These are phyloP conservation scores for Coemansia sp. DNA, from an alignment of 192 early-diverging fungal species.

Conservation along the genomic window DNA sequence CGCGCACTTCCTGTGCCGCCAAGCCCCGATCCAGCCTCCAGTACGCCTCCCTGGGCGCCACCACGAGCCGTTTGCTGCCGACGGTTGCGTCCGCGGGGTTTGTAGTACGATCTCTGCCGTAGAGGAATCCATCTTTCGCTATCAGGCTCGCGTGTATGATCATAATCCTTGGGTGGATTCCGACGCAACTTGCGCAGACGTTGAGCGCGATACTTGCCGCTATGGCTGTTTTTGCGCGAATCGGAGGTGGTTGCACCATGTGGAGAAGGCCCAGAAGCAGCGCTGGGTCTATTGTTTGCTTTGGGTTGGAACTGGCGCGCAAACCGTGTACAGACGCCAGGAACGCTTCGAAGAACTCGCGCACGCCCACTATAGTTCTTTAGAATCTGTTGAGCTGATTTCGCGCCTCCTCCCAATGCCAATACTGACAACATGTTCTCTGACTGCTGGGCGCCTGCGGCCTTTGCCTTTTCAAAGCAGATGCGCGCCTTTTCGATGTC, in stretches of 20 bases:
- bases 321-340: constrained; percentile 25
- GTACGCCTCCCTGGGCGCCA: constrained; percentile 44
- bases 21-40: constrained; percentile 38
- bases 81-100: constrained; percentile 29
- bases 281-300: not conserved
- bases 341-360: constrained; percentile 13
- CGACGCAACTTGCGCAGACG: constrained; percentile 33
- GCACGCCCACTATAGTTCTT: constrained; percentile 21
- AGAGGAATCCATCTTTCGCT: constrained; percentile 52
- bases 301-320: constrained; percentile 35
- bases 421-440: constrained; percentile 22
- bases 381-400: constrained; percentile 18
- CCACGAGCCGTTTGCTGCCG: constrained; percentile 29
- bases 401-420: not conserved
- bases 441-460: constrained; percentile 10
- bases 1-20: constrained; percentile 53
- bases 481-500: constrained; percentile 8
- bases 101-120: constrained; percentile 52
- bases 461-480: constrained; percentile 20
- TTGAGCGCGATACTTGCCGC: constrained; percentile 21
- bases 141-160: constrained; percentile 29
- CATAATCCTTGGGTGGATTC: constrained; percentile 41
- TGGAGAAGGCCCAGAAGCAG: not conserved
- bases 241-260: not conserved
- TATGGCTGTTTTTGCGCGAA: not conserved